Conservation (phyloP, 768 basidiomycete species). For the Peribolospora kevripleyi region DNA sequence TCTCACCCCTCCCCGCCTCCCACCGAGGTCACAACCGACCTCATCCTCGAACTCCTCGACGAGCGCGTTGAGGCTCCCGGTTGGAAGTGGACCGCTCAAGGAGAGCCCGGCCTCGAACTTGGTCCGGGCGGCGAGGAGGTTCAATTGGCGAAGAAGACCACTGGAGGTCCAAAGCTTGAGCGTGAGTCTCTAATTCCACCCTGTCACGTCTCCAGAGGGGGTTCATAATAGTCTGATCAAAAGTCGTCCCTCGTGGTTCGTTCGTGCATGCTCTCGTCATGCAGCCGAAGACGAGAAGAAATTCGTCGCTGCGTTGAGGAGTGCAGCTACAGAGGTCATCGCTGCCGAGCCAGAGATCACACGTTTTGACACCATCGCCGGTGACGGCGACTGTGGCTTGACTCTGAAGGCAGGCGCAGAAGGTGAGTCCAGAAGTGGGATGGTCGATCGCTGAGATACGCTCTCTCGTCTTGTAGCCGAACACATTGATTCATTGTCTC, state of each 20-base stretch:
- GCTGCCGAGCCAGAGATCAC: constrained; percentile 66
- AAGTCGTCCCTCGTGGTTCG: too few relatives aligned
- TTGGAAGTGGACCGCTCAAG: constrained; percentile 15
- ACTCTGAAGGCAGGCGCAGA: constrained; percentile 37
- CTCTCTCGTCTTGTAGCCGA: background rate
- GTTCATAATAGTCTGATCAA: too few relatives aligned
- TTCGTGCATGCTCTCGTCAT: too few relatives aligned
- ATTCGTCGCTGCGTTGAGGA: constrained; percentile 33
- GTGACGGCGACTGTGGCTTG: constrained; percentile 52
- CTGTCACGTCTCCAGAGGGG: too few relatives aligned
- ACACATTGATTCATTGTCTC: background rate
- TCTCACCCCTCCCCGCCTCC: constrained; percentile 1
- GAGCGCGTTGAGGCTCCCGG: constrained; percentile 18
- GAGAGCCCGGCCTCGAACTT: too few relatives aligned
- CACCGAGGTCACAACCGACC: too few relatives aligned
- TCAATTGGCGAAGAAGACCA: too few relatives aligned
- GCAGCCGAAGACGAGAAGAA: constrained; percentile 19
- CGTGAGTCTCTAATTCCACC: too few relatives aligned
- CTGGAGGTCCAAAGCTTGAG: too few relatives aligned
- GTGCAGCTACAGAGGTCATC: constrained; percentile 40
- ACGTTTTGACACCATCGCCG: constrained; percentile 62
- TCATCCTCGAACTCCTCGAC: constrained; percentile 18
- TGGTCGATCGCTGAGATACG: background rate
- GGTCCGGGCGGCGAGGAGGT: too few relatives aligned
- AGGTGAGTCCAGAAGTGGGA: constrained; percentile 2